Percentiles rank a stretch among this genome's conserved stretches.
These are phyloP conservation scores for Symbiodinium pilosum DNA, from an alignment of 73 alveolate species.

Conservation along the genomic window DNA sequence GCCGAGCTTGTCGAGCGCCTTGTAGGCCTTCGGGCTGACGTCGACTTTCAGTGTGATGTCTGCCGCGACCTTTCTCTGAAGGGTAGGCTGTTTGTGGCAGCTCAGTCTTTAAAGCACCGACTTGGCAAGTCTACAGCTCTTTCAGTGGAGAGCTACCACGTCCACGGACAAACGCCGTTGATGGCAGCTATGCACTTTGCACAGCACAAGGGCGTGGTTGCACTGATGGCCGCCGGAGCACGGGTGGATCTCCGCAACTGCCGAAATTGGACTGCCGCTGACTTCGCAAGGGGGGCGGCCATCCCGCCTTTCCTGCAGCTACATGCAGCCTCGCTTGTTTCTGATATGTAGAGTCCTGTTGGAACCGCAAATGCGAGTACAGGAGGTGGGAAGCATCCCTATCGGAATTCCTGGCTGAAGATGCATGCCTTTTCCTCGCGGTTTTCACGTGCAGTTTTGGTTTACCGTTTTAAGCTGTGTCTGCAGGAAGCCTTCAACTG, in stretches of 20 bases:
- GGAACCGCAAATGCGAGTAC: too few species aligned
- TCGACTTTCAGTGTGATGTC: not conserved
- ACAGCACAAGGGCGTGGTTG: not conserved
- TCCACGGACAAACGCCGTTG: not conserved
- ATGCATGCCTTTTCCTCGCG: too few species aligned
- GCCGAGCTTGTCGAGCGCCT: not conserved
- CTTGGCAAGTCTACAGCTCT: not conserved
- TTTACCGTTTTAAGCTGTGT: too few species aligned
- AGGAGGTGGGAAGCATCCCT: too few species aligned
- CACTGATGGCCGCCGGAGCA: conserved; percentile 3
- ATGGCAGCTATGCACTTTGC: not conserved
- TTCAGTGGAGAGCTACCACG: not conserved
- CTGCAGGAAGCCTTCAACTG: too few species aligned
- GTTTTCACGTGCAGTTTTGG: too few species aligned
- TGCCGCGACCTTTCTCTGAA: not conserved
- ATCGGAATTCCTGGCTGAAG: too few species aligned
- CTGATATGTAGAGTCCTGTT: too few species aligned
- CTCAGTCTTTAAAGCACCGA: not conserved
- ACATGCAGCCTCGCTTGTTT: too few species aligned
- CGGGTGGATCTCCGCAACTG: not conserved
- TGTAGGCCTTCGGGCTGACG: not conserved
- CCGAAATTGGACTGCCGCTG: conserved; percentile 11
- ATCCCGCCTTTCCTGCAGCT: conserved; percentile 1
- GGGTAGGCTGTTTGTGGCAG: not conserved
- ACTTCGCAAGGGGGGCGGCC: not conserved